These are phyloP conservation scores for Eucalyptus cloeziana DNA, from an alignment of 345 rosid genomes.

Conservation along the genomic window DNA sequence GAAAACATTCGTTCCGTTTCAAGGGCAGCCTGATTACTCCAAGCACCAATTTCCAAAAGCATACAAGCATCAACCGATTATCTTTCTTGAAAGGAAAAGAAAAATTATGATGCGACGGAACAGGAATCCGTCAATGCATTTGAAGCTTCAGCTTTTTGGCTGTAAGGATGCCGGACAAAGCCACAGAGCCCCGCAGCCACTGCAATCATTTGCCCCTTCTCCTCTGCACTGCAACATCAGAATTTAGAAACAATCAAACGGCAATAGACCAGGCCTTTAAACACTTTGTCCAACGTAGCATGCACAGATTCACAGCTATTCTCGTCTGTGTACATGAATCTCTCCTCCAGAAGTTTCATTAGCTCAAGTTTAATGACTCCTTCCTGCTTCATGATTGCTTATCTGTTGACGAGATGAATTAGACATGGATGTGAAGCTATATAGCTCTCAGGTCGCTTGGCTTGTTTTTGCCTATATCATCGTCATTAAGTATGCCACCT, in stretches of 20 bases:
- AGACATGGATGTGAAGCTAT: background rate
- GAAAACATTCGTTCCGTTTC: too few species aligned
- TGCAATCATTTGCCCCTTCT: background rate
- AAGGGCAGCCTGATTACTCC: background rate
- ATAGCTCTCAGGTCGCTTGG: background rate
- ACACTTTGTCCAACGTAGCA: background rate
- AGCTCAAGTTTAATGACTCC: background rate
- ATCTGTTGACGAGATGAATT: background rate
- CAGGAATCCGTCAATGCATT: background rate
- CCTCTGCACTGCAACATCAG: background rate
- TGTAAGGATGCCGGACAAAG: background rate
- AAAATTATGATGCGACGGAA: background rate
- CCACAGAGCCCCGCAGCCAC: background rate
- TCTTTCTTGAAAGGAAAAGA: background rate
- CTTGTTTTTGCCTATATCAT: conserved; percentile 9
- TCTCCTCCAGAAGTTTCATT: background rate
- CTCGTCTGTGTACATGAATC: background rate
- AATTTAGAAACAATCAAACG: background rate
- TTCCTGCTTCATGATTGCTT: background rate
- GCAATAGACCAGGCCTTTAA: background rate
- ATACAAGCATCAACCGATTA: background rate
- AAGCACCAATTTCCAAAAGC: background rate
- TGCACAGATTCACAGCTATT: background rate
- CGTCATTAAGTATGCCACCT: conserved; percentile 21
- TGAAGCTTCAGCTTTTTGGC: background rate